Evolutionary conservation across 208 protist species (phyloP), one percentile per base, ranked within the genome.

Genomic region (Trypanosoma melophagium): DNA sequence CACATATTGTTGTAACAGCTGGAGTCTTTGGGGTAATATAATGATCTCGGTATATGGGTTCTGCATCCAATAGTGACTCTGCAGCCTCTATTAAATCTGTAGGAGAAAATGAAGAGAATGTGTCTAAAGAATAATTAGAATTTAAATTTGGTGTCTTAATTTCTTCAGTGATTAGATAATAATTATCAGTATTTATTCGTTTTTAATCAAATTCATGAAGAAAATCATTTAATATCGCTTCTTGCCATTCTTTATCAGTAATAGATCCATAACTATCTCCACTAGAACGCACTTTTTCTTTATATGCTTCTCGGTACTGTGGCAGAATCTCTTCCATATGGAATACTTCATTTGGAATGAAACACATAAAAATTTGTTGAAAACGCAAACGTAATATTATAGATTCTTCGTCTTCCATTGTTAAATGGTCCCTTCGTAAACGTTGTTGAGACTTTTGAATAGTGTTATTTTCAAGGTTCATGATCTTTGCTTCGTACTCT

Each of bases 281-380:
- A n/a, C 10, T 22, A 38, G 0, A 13, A 50, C 16, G 16, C 19
- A 17, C 7, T 19, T 50, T 10, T 24, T 54, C 38, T 22, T 40
- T 25, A 38, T 59, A 67, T n/a, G 62, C 49, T n/a, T 59, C 51
- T 31, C 51, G 31, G 22, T 50, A 67, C 40, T 59, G 51, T 8
- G 49, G 7, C 51, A 67, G 45, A 28, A 67, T 17, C 5, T 67
- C 52, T 51, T 67, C 52, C 52, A 67, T 67, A 38, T 31, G 62
- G 10, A 59, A 38, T 2, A 44, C 28, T 14, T 59, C 52, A 14
- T 45, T 67, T 38, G 60, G 60, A 2, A 47, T 35, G 42, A 57
- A 47, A 42, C 44, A 47, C 49, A 56, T 17, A 66, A 66, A 66
- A 14, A 57, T n/a, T 24, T 55, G 60, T 9, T 66, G 60, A n/a